Percentiles rank a stretch among this genome's conserved stretches.
Evolutionary conservation across 2,329 filamentous ascomycete species (phyloP).

Genomic region (Exophiala xenobiotica): DNA sequence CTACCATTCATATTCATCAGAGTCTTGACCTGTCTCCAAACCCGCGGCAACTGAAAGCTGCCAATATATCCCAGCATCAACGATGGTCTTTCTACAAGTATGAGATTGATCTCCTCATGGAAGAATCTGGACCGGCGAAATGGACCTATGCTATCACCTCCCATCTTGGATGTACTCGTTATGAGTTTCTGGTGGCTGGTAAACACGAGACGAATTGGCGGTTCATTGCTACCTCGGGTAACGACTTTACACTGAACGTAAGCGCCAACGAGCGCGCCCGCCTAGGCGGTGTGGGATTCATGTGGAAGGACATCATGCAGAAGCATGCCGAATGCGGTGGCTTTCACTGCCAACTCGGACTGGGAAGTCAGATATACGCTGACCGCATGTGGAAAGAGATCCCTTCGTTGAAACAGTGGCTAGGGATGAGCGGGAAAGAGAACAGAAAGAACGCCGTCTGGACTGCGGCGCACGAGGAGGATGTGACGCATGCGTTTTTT

Average conservation of each 20-base stretch:
- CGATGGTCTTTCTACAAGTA: constrained; percentile 96
- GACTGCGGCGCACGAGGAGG: constrained; percentile 93
- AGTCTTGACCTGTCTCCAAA: constrained; percentile 90
- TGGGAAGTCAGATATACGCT: constrained; percentile 93
- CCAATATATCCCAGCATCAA: constrained; percentile 83
- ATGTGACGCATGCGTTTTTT: constrained; percentile 94
- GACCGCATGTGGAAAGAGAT: constrained; percentile 97
- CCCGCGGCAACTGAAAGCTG: constrained; percentile 78
- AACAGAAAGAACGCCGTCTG: constrained; percentile 85
- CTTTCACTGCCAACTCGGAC: constrained; percentile 88
- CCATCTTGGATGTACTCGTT: constrained; percentile 93
- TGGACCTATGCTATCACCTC: constrained; percentile 99
- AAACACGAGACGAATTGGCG: constrained; percentile 89
- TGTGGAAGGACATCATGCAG: constrained; percentile 99
- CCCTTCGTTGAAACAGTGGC: constrained; percentile 89
- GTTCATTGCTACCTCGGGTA: constrained; percentile 92
- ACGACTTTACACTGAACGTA: constrained; percentile 88
- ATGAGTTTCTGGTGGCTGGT: constrained; percentile 93
- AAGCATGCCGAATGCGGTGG: constrained; percentile 96
- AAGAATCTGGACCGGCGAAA: constrained; percentile 70
- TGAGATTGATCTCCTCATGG: constrained; percentile 86
- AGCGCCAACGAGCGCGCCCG: constrained; percentile 80
- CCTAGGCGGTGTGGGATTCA: constrained; percentile 84
- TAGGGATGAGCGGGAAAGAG: constrained; percentile 87
- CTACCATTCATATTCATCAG: constrained; percentile 92